Percentiles rank a stretch among this genome's conserved stretches.
These are phyloP conservation scores for Brassica hybrid DNA, from an alignment of 441 rosid genomes.

Conservation along the genomic window DNA sequence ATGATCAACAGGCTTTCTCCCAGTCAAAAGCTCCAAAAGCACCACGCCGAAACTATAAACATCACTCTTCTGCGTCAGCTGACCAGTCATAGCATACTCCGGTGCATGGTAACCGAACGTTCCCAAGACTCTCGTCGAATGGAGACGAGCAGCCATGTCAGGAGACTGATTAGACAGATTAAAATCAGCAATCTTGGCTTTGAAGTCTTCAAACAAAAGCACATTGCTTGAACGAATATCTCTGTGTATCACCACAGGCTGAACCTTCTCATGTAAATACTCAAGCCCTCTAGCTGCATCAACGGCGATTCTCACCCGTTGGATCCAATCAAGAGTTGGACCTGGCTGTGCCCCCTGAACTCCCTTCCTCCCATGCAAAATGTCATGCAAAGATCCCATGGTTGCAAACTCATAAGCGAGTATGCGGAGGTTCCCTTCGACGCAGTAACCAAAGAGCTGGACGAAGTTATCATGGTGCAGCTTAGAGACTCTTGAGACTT, in stretches of 20 bases:
- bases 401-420: constrained; percentile 88
- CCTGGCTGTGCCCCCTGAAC: constrained; percentile 96
- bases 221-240: constrained; percentile 93
- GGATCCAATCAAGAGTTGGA: constrained; percentile 91
- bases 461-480: constrained; percentile 78
- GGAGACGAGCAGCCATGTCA: constrained; percentile 98
- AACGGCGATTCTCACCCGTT: constrained; percentile 82
- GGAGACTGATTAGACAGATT: constrained; percentile 94
- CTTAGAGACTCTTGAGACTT: constrained; percentile 83
- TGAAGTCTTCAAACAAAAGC: constrained; percentile 84
- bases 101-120: constrained; percentile 97
- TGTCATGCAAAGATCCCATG: constrained; percentile 91
- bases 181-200: constrained; percentile 91
- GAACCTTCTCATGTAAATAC: constrained; percentile 84
- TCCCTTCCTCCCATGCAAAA: constrained; percentile 89
- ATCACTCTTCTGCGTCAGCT: constrained; percentile 92
- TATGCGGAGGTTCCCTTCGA: constrained; percentile 75
- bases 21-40: constrained; percentile 87
- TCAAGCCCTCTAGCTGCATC: constrained; percentile 91
- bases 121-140: constrained; percentile 93
- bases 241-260: constrained; percentile 81
- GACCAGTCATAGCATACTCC: constrained; percentile 99
- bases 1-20: constrained; percentile 93
- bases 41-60: constrained; percentile 97
- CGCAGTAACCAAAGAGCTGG: constrained; percentile 77